Percentiles rank a stretch among this genome's conserved stretches.
Evolutionary conservation across 1,139 yeast genomes (phyloP).

Genomic region (Sugiyamaella neomexicana): DNA sequence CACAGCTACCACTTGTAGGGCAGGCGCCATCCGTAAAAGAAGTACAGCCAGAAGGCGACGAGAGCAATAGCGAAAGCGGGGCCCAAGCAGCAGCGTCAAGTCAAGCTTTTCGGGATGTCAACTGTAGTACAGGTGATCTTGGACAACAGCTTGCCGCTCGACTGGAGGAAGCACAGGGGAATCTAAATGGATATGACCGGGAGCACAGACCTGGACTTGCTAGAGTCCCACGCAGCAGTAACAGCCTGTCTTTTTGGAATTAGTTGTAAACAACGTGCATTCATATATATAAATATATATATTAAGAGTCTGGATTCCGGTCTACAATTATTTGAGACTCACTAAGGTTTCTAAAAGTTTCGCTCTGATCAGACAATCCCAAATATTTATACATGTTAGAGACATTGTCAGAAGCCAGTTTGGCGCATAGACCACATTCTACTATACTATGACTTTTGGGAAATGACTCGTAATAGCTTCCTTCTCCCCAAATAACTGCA

Average conservation of each 20-base stretch:
- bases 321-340: constrained; percentile 25
- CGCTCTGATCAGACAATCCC: constrained; percentile 39
- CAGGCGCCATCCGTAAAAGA: no score
- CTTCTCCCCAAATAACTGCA: constrained; percentile 66
- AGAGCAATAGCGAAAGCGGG: no score
- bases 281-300: background rate
- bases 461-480: constrained; percentile 45
- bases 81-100: background rate
- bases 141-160: background rate
- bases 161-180: background rate
- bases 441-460: constrained; percentile 38
- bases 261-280: background rate
- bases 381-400: constrained; percentile 44
- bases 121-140: background rate
- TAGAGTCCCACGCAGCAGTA: background rate
- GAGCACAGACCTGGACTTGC: background rate
- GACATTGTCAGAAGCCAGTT: constrained; percentile 43
- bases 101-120: background rate
- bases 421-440: constrained; percentile 46
- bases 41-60: no score
- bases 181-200: background rate
- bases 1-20: no score
- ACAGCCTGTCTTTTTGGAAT: background rate
- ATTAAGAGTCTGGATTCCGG: constrained; percentile 6
- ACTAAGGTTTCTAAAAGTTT: constrained; percentile 34